Conservation (phyloP, 148 eudicot genomes). For the Talinum fruticosum region DNA sequence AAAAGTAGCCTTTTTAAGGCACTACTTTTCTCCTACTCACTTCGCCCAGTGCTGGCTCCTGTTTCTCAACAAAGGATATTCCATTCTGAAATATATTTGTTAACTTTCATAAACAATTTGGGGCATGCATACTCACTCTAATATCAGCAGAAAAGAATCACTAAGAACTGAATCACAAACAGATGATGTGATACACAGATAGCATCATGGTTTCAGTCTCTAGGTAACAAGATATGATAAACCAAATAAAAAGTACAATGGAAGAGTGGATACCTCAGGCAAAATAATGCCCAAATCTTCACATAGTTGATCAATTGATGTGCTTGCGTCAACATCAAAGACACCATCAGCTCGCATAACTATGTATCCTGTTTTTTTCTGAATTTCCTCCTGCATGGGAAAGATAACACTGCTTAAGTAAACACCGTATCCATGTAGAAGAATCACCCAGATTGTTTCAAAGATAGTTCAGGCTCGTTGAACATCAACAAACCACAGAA, state of each 20-base stretch:
- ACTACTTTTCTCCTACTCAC: too few relatives aligned
- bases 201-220: not conserved
- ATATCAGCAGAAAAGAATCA: not conserved
- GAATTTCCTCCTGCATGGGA: constrained; percentile 64
- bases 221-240: not conserved
- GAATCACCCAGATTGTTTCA: not conserved
- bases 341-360: constrained; percentile 84
- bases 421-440: not conserved
- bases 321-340: constrained; percentile 85
- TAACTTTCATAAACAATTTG: not conserved
- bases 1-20: too few relatives aligned
- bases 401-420: not conserved
- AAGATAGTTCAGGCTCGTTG: not conserved
- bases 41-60: too few relatives aligned
- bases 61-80: too few relatives aligned
- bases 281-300: constrained; percentile 66
- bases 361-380: constrained; percentile 75
- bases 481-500: too few relatives aligned
- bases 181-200: not conserved
- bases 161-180: too few relatives aligned
- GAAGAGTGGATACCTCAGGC: constrained; percentile 59
- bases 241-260: not conserved
- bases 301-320: constrained; percentile 77
- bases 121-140: not conserved
- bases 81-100: too few relatives aligned